phyloP scores from a whole-genome alignment of 2,329 filamentous ascomycete species.

The Beauveria varroae region DNA sequence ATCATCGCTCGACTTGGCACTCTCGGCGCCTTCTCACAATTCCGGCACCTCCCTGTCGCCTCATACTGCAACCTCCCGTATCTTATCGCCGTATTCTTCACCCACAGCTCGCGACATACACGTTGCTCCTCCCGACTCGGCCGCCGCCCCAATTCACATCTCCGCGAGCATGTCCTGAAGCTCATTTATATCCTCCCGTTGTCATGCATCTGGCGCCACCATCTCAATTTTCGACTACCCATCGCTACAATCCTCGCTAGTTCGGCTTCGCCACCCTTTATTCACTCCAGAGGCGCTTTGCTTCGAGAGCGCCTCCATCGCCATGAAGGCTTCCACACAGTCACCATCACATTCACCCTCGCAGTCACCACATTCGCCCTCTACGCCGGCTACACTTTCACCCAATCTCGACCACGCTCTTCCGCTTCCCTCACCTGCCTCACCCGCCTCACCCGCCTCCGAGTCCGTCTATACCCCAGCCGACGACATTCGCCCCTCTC shows the following conservation, averaged over 20 bases:
- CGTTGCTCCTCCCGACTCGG: background rate
- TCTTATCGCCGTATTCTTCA: background rate
- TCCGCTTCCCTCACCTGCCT: background rate
- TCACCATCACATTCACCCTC: background rate
- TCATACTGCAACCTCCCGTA: background rate
- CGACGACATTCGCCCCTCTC: background rate
- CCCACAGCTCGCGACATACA: background rate
- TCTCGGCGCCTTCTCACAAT: background rate
- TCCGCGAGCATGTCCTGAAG: background rate
- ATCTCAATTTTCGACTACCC: background rate
- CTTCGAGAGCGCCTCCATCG: background rate
- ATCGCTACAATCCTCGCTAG: background rate
- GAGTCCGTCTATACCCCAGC: background rate
- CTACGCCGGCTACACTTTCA: background rate
- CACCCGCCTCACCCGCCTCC: background rate
- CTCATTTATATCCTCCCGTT: background rate
- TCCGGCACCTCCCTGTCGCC: background rate
- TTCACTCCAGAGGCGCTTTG: background rate
- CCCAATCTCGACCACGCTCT: background rate
- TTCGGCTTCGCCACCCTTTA: background rate
- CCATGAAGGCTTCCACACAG: background rate
- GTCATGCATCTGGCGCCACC: constrained; percentile 5
- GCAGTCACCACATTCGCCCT: background rate
- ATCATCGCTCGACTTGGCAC: background rate
- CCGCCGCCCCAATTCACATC: background rate